Evolutionary conservation across 2,329 filamentous ascomycete species (phyloP).

Genomic region (Rhynchosporium agropyri): DNA sequence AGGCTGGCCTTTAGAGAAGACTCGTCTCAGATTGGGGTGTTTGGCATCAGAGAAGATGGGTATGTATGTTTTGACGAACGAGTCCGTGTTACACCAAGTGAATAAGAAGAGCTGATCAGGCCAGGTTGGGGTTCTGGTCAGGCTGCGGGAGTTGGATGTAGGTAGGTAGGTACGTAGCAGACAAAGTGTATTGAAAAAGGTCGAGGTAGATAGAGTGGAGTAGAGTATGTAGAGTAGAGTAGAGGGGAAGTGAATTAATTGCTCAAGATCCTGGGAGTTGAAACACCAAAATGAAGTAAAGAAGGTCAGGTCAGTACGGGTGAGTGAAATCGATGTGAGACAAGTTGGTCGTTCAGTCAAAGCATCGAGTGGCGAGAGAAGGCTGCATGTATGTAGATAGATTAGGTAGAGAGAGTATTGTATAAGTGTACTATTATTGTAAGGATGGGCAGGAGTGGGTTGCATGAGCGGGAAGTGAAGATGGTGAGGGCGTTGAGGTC

Average conservation of each 20-base stretch:
- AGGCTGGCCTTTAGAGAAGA: constrained; percentile 6
- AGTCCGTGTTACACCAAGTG: constrained; percentile 17
- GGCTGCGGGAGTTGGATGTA: too few species aligned
- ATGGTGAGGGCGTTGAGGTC: too few species aligned
- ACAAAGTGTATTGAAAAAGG: too few species aligned
- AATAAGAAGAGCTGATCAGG: constrained; percentile 2
- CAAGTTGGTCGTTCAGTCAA: too few species aligned
- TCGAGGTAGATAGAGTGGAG: neutral
- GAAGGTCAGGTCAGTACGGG: neutral
- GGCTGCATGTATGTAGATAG: too few species aligned
- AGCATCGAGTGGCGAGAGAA: too few species aligned
- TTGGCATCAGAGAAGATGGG: constrained; percentile 19
- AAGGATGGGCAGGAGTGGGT: too few species aligned
- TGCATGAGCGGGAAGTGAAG: too few species aligned
- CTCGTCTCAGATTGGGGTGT: constrained; percentile 26
- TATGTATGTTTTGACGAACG: neutral
- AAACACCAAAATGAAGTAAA: neutral
- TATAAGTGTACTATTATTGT: too few species aligned
- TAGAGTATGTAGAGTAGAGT: neutral
- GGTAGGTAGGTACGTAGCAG: too few species aligned
- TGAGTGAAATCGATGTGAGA: neutral
- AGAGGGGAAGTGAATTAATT: neutral
- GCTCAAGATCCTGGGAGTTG: neutral
- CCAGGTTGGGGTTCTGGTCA: too few species aligned
- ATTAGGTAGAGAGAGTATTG: too few species aligned